A percentile compares a stretch with the other conserved stretches of the same genome.
Conservation (phyloP, 148 eudicot genomes). For the Camellia sinensis region DNA sequence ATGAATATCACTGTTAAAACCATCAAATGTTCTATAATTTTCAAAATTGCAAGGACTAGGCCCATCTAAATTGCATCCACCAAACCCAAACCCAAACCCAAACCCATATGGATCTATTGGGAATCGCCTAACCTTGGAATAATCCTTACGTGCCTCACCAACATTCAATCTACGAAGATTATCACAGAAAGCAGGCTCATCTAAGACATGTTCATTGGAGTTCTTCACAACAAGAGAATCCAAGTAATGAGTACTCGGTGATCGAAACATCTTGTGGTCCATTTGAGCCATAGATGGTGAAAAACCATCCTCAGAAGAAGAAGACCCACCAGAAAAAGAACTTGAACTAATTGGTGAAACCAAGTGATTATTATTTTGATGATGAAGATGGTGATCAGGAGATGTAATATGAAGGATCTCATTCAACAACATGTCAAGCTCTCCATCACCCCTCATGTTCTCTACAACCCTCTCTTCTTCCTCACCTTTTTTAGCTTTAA, state of each 20-base stretch:
- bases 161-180: constrained; percentile 35
- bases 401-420: constrained; percentile 28
- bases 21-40: constrained; percentile 31
- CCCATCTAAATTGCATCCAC: constrained; percentile 19
- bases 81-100: constrained; percentile 25
- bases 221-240: constrained; percentile 23
- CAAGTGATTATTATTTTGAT: constrained; percentile 21
- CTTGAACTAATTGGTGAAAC: constrained; percentile 14
- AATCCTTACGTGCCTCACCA: constrained; percentile 26
- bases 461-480: constrained; percentile 20
- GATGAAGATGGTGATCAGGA: constrained; percentile 13
- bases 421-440: constrained; percentile 29
- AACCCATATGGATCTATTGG: constrained; percentile 24
- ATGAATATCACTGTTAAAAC: constrained; percentile 20
- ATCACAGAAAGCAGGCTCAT: constrained; percentile 39
- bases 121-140: constrained; percentile 25
- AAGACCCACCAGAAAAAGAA: constrained; percentile 23
- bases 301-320: constrained; percentile 27
- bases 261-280: constrained; percentile 24
- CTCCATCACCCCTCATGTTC: constrained; percentile 32
- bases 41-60: constrained; percentile 14
- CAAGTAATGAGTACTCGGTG: constrained; percentile 26
- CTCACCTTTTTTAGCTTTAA: constrained; percentile 12
- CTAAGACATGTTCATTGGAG: constrained; percentile 23
- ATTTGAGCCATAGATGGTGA: constrained; percentile 36